Evolutionary conservation across 371 early-diverging fungal genomes (phyloP).

Genomic region (Cokeromyces recurvatus): DNA sequence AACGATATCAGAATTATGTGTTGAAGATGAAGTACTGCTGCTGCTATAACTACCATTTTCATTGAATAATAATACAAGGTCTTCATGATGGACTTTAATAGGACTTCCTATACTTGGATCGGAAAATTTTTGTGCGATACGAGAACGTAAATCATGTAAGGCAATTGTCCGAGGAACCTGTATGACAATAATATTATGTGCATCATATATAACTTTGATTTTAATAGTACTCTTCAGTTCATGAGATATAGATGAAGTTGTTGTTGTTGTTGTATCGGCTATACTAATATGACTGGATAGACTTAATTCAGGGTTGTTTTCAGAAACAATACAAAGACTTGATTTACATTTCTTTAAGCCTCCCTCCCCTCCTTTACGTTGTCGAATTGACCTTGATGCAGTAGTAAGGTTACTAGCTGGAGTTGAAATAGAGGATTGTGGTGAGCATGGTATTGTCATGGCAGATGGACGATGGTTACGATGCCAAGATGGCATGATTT

Average conservation of each 20-base stretch:
- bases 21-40: constrained; percentile 15
- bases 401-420: constrained; percentile 4
- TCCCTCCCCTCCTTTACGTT: not conserved
- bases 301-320: not conserved
- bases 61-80: constrained; percentile 16
- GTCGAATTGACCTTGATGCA: no score
- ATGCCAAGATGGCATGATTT: constrained; percentile 14
- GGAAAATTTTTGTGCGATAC: constrained; percentile 32
- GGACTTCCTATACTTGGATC: constrained; percentile 22
- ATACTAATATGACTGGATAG: not conserved
- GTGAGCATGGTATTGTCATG: no score
- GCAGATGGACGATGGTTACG: constrained; percentile 2
- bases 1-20: not conserved
- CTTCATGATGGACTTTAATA: constrained; percentile 1
- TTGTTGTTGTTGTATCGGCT: no score
- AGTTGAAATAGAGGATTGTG: constrained; percentile 16
- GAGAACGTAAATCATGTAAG: constrained; percentile 16
- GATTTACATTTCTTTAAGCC: constrained; percentile 17
- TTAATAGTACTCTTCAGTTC: constrained; percentile 19
- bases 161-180: constrained; percentile 29
- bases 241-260: not conserved
- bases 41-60: constrained; percentile 15
- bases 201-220: constrained; percentile 32
- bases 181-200: constrained; percentile 32
- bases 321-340: constrained; percentile 1